Evolutionary conservation across 2,329 filamentous ascomycete species (phyloP), one percentile per base, ranked within the genome.

Genomic region (Aspergillus fischeri): DNA sequence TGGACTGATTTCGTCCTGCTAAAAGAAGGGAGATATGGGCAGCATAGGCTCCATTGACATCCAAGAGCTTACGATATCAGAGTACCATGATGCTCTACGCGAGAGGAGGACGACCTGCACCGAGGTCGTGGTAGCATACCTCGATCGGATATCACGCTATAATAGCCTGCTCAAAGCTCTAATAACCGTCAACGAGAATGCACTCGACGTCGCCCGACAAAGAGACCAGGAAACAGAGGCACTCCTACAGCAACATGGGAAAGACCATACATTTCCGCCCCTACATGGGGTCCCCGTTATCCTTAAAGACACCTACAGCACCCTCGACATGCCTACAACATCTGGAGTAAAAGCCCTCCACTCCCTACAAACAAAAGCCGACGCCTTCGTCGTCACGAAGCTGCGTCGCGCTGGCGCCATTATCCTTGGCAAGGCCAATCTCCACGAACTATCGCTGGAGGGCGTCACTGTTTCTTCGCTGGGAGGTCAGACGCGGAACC

Each of bases 231-330:
- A 67, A 54, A 63, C 56, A 25, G 24, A 32, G 2, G 20, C 20
- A 5, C 24, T 58, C 20, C 54, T 62, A 24, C 27, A 53, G 17
- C 49, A 14, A n/a, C n/a, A 24, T 14, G 24, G 21, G 47, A 51
- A 51, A 3, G 51, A 49, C 14, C 21, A 17, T 0, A 21, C 53
- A 9, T 56, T 66, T 24, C 62, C 53, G 10, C 57, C 58, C 0
- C 73, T 88, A 1, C 84, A 87, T 67, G 86, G 85, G 65, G 76
- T 88, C 20, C 85, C 86, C 0, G 69, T 86, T 11, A 65, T 88
- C 4, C 70, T 88, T 5, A 88, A 88, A 67, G 86, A 88, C 70
- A 88, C 87, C 65, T 86, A 81, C 65, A 80, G 86, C 55, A 82
- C 83, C 0, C 61, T 68, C 0, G 77, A 79, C 21, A 80, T 85